A percentile compares a stretch with the other conserved stretches of the same genome.
These are phyloP conservation scores for Ascochyta viciae-villosae DNA, from an alignment of 2,329 filamentous ascomycete genomes.

Conservation along the genomic window DNA sequence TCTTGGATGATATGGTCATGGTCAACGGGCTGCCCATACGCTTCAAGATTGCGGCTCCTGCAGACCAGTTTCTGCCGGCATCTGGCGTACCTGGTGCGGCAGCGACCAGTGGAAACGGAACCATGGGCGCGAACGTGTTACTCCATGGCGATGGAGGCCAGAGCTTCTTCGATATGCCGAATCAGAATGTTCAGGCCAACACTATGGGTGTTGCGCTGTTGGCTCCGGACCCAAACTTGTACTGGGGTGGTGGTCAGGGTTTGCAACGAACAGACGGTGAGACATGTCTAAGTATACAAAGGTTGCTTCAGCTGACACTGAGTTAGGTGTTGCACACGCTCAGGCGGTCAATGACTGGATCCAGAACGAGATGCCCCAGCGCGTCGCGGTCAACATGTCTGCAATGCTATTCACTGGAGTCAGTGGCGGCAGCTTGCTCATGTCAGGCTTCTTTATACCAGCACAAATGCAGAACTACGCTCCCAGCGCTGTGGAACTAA, in stretches of 20 bases:
- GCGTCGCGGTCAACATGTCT: slow-evolving; percentile 61
- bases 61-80: slow-evolving; percentile 59
- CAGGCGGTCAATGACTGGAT: slow-evolving; percentile 64
- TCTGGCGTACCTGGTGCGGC: slow-evolving; percentile 59
- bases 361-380: slow-evolving; percentile 57
- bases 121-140: slow-evolving; percentile 61
- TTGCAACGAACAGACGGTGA: slow-evolving; percentile 59
- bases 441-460: slow-evolving; percentile 66
- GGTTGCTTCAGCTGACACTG: neutral
- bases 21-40: slow-evolving; percentile 63
- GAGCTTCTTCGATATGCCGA: slow-evolving; percentile 66
- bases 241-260: slow-evolving; percentile 65
- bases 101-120: slow-evolving; percentile 42
- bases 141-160: slow-evolving; percentile 67
- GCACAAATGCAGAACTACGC: slow-evolving; percentile 61
- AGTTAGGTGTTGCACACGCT: slow-evolving; percentile 57
- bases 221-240: slow-evolving; percentile 61
- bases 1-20: slow-evolving; percentile 62
- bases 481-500: slow-evolving; percentile 61
- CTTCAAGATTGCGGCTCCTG: slow-evolving; percentile 64
- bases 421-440: slow-evolving; percentile 61
- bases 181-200: slow-evolving; percentile 59
- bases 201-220: slow-evolving; percentile 63
- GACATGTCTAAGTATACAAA: neutral
- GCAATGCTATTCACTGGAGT: slow-evolving; percentile 67